These are phyloP conservation scores for Entoloma clypeatum DNA, from an alignment of 1,284 basidiomycete genomes.

Conservation along the genomic window DNA sequence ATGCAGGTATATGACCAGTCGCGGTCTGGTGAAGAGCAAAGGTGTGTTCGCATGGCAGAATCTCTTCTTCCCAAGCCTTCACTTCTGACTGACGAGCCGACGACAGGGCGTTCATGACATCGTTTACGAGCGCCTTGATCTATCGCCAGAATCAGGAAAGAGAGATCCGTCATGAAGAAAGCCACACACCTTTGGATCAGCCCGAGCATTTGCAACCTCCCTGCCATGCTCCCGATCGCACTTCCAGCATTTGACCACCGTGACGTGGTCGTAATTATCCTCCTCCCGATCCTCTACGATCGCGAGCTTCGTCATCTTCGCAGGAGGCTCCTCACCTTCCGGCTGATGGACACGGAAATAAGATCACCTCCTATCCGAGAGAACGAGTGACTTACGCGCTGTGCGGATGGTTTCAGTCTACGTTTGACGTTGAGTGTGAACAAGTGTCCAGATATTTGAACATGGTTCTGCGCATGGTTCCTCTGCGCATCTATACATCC, in stretches of 20 bases:
- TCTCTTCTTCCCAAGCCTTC: conserved; percentile 97
- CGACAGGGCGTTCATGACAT: conserved; percentile 79
- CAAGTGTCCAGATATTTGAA: conserved; percentile 66
- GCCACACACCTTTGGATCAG: conserved; percentile 32
- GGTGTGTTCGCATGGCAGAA: conserved; percentile 85
- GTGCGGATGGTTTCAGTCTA: conserved; percentile 60
- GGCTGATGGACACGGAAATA: conserved; percentile 29
- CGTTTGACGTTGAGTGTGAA: conserved; percentile 85
- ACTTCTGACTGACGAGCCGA: conserved; percentile 93
- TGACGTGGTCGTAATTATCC: conserved; percentile 78
- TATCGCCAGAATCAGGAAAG: conserved; percentile 21
- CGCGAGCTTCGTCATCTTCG: conserved; percentile 85
- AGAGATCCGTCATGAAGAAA: neutral
- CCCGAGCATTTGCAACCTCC: conserved; percentile 38
- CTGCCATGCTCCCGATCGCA: conserved; percentile 57
- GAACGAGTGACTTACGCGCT: conserved; percentile 51
- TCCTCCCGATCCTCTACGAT: conserved; percentile 84
- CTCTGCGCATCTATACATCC: conserved; percentile 66
- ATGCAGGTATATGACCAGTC: conserved; percentile 48
- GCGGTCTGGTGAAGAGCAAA: conserved; percentile 69
- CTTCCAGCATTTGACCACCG: conserved; percentile 73
- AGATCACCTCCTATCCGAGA: neutral
- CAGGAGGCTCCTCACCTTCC: conserved; percentile 75
- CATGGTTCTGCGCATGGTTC: conserved; percentile 73
- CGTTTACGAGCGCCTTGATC: conserved; percentile 60